These are phyloP conservation scores for Didymella glomerata DNA, from an alignment of 2,329 filamentous ascomycete genomes.

Conservation along the genomic window DNA sequence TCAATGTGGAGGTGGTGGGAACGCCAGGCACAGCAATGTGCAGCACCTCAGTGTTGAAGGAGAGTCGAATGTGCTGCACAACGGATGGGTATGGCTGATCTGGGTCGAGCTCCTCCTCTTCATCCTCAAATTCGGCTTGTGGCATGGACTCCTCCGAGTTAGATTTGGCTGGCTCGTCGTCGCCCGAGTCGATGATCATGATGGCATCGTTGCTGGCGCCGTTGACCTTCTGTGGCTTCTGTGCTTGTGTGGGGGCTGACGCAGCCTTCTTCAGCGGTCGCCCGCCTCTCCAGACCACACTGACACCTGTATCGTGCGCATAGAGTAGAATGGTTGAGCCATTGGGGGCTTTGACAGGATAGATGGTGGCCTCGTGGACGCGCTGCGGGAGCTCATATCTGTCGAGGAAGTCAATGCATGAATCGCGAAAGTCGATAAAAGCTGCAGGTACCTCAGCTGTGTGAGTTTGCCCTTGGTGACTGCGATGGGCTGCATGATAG, in stretches of 20 bases:
- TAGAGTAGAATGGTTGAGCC: conserved; percentile 69
- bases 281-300: conserved; percentile 68
- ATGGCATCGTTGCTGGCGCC: conserved; percentile 56
- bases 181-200: conserved; percentile 66
- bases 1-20: conserved; percentile 42
- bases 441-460: conserved; percentile 40
- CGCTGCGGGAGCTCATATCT: conserved; percentile 70
- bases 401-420: neutral
- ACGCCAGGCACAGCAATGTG: conserved; percentile 61
- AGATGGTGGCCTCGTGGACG: conserved; percentile 64
- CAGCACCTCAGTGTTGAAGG: conserved; percentile 62
- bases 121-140: conserved; percentile 59
- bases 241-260: conserved; percentile 37
- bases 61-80: conserved; percentile 63
- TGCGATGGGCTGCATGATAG: conserved; percentile 76
- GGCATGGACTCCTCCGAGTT: conserved; percentile 29
- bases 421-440: neutral
- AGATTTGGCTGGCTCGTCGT: conserved; percentile 56
- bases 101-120: conserved; percentile 67
- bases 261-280: conserved; percentile 54
- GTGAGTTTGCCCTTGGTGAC: conserved; percentile 44
- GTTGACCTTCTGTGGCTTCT: conserved; percentile 52
- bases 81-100: conserved; percentile 63
- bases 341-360: conserved; percentile 66
- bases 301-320: conserved; percentile 66